Evolutionary conservation across 306 rosid species (phyloP).

Genomic region (Pterocarpus macrocarpus): DNA sequence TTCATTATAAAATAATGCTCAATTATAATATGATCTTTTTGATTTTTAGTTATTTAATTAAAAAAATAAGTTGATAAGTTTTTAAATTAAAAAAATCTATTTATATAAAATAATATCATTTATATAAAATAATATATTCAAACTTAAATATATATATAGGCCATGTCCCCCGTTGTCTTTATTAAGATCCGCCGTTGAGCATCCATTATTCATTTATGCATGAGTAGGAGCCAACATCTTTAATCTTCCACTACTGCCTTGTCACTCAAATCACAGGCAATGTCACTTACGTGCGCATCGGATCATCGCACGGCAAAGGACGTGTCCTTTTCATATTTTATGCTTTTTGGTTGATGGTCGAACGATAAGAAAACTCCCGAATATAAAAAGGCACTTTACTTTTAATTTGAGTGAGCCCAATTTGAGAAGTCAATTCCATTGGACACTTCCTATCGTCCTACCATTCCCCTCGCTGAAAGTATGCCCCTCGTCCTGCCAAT

Average conservation of each 20-base stretch:
- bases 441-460: background rate
- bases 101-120: too few relatives aligned
- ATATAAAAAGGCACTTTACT: background rate
- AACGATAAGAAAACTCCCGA: background rate
- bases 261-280: background rate
- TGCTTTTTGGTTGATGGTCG: background rate
- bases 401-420: background rate
- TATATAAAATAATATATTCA: too few relatives aligned
- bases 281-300: background rate
- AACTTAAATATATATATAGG: too few relatives aligned
- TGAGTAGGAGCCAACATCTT: background rate
- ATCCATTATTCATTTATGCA: background rate
- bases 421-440: constrained; percentile 5
- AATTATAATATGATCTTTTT: too few relatives aligned
- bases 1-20: too few relatives aligned
- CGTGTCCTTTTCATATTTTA: background rate
- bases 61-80: too few relatives aligned
- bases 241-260: background rate
- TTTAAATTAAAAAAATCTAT: too few relatives aligned
- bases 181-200: too few relatives aligned
- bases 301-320: background rate
- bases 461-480: background rate
- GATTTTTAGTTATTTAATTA: too few relatives aligned
- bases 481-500: background rate
- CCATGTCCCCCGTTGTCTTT: too few relatives aligned